These are phyloP conservation scores for Wallacemonas sp. DNA, from an alignment of 208 protist genomes.

Conservation along the genomic window DNA sequence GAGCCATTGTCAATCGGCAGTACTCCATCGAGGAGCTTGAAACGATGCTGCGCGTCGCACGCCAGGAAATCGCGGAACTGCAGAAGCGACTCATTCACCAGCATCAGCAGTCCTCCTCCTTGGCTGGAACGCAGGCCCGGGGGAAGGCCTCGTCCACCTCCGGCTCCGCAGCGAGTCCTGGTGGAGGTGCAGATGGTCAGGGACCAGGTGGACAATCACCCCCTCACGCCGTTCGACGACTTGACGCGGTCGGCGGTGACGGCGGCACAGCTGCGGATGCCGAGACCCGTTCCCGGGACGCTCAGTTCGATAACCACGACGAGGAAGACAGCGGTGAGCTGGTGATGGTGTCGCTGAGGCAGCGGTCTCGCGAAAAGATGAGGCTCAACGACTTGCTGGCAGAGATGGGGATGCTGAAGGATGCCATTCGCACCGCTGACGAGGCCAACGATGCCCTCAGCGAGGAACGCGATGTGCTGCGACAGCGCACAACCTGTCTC, in stretches of 20 bases:
- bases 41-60: conserved; percentile 66
- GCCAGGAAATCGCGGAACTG: conserved; percentile 63
- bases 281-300: conserved; percentile 2
- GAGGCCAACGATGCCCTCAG: conserved; percentile 39
- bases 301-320: conserved; percentile 1
- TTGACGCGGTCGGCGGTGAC: not conserved
- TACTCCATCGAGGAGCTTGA: conserved; percentile 74
- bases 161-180: not conserved
- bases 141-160: not conserved
- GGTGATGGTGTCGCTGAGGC: conserved; percentile 40
- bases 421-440: conserved; percentile 35
- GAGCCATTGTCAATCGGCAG: conserved; percentile 77
- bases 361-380: conserved; percentile 38
- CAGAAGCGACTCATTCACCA: conserved; percentile 23
- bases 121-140: not conserved
- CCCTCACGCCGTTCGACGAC: conserved; percentile 1
- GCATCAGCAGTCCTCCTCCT: not conserved
- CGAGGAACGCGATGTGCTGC: conserved; percentile 46
- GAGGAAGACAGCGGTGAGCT: not conserved
- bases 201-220: not conserved
- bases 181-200: not conserved
- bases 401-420: conserved; percentile 45
- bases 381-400: conserved; percentile 33
- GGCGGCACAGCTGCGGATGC: not conserved
- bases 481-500: conserved; percentile 22